Conservation (phyloP, 352 stramenopile species). For the Halophytophthora batemanensis region DNA sequence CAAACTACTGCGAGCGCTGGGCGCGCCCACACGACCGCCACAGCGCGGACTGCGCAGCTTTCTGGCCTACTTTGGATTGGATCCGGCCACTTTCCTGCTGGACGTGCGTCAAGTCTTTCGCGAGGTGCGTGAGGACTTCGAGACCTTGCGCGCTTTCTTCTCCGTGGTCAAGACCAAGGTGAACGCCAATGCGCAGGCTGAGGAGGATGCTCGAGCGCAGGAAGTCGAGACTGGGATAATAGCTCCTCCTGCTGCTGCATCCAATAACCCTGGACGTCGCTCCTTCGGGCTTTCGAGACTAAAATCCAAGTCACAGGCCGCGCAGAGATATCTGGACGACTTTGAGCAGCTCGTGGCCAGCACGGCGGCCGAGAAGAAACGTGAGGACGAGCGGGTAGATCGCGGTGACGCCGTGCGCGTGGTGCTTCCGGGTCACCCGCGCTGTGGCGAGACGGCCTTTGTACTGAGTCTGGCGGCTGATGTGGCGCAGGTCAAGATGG, state of each 20-base stretch:
- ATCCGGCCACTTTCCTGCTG: constrained; percentile 70
- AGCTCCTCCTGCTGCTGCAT: not conserved
- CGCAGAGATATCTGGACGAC: constrained; percentile 54
- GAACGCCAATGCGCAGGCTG: constrained; percentile 30
- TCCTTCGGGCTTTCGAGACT: constrained; percentile 21
- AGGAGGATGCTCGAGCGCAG: not conserved
- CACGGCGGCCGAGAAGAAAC: constrained; percentile 36
- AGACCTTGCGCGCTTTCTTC: constrained; percentile 60
- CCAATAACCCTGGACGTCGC: constrained; percentile 11
- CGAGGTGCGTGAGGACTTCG: constrained; percentile 73
- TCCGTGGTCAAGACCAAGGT: constrained; percentile 56
- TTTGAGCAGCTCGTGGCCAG: constrained; percentile 54
- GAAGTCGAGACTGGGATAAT: too few species aligned
- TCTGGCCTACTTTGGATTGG: constrained; percentile 72
- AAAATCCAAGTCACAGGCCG: constrained; percentile 41
- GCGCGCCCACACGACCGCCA: constrained; percentile 50
- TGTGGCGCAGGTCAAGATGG: constrained; percentile 77
- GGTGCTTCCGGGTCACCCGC: constrained; percentile 69
- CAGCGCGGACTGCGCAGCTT: constrained; percentile 65
- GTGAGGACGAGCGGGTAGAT: constrained; percentile 31
- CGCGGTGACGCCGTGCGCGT: constrained; percentile 64
- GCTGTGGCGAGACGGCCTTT: constrained; percentile 73
- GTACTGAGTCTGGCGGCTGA: constrained; percentile 60
- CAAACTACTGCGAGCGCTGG: constrained; percentile 52
- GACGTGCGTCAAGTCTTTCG: constrained; percentile 59